A percentile compares a stretch with the other conserved stretches of the same genome.
These are phyloP conservation scores for Yarrowia sp. DNA, from an alignment of 805 yeast species.

Conservation along the genomic window DNA sequence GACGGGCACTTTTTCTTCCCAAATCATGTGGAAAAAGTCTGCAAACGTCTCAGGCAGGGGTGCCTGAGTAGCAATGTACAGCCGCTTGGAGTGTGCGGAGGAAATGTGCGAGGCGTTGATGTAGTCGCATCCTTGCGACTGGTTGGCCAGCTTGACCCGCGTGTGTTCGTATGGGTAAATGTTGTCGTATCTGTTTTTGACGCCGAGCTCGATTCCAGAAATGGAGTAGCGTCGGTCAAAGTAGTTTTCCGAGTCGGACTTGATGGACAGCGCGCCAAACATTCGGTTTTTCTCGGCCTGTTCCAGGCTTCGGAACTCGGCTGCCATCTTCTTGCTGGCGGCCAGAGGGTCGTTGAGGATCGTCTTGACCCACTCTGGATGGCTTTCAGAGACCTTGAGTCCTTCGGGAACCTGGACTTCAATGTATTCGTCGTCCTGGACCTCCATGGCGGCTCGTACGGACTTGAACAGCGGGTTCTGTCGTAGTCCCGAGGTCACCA, in stretches of 20 bases:
- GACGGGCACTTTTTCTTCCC: slow-evolving; percentile 63
- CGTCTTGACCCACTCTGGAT: slow-evolving; percentile 57
- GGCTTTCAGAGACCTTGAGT: slow-evolving; percentile 29
- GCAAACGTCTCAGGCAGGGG: slow-evolving; percentile 75
- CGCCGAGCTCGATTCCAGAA: slow-evolving; percentile 77
- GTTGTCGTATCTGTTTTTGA: slow-evolving; percentile 83
- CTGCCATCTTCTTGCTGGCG: slow-evolving; percentile 46
- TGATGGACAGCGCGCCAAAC: slow-evolving; percentile 43
- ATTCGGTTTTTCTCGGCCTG: slow-evolving; percentile 66
- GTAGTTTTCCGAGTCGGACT: slow-evolving; percentile 11
- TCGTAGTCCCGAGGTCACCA: slow-evolving; percentile 35
- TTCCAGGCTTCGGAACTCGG: slow-evolving; percentile 66
- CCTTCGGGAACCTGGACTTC: slow-evolving; percentile 31
- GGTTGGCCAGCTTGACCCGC: slow-evolving; percentile 50
- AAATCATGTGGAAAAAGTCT: slow-evolving; percentile 80
- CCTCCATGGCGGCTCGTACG: slow-evolving; percentile 35
- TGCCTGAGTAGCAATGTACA: slow-evolving; percentile 90
- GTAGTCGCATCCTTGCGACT: slow-evolving; percentile 49
- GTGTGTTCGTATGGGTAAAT: slow-evolving; percentile 85
- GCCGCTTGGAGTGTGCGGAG: slow-evolving; percentile 41
- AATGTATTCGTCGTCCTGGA: slow-evolving; percentile 33
- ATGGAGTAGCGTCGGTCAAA: slow-evolving; percentile 45
- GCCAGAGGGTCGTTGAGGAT: slow-evolving; percentile 39
- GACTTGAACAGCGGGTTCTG: slow-evolving; percentile 23
- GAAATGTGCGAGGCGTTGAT: slow-evolving; percentile 78